Evolutionary conservation across 2,329 filamentous ascomycete species (phyloP).

Genomic region (Neonectria hederae): DNA sequence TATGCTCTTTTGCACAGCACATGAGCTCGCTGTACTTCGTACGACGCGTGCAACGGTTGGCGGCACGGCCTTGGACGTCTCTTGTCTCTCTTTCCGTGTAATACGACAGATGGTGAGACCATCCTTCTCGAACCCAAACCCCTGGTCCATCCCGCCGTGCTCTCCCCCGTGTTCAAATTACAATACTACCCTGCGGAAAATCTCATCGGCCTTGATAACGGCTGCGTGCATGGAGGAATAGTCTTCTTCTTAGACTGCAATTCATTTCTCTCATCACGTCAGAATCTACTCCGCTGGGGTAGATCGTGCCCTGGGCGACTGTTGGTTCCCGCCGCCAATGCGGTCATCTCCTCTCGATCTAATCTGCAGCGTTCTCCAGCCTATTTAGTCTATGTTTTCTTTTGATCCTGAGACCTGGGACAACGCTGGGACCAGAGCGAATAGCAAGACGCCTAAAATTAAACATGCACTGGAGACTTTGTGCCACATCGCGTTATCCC

Average conservation of each 20-base stretch:
- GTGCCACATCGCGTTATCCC: constrained; percentile 7
- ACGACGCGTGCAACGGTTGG: constrained; percentile 11
- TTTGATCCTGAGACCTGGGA: constrained; percentile 8
- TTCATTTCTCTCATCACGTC: constrained; percentile 3
- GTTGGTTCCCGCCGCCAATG: constrained; percentile 18
- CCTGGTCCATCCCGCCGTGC: constrained; percentile 16
- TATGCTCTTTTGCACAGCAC: constrained; percentile 12
- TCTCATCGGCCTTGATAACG: neutral
- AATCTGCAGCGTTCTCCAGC: constrained; percentile 5
- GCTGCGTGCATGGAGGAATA: constrained; percentile 4
- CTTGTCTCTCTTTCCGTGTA: constrained; percentile 17
- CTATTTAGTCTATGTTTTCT: constrained; percentile 9
- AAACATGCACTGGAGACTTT: neutral
- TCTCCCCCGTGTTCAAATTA: constrained; percentile 16
- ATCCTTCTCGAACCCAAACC: constrained; percentile 22
- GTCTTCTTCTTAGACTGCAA: constrained; percentile 1
- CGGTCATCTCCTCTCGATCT: constrained; percentile 7
- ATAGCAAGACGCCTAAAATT: neutral
- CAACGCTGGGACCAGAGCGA: neutral
- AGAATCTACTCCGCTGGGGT: neutral
- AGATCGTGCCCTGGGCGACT: constrained; percentile 14
- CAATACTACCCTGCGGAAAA: constrained; percentile 17
- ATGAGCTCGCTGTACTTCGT: neutral
- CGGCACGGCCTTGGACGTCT: constrained; percentile 3
- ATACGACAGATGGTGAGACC: constrained; percentile 21